Evolutionary conservation across 176 grass and related monocot species (phyloP).

Genomic region (Alopecurus myosuroides): DNA sequence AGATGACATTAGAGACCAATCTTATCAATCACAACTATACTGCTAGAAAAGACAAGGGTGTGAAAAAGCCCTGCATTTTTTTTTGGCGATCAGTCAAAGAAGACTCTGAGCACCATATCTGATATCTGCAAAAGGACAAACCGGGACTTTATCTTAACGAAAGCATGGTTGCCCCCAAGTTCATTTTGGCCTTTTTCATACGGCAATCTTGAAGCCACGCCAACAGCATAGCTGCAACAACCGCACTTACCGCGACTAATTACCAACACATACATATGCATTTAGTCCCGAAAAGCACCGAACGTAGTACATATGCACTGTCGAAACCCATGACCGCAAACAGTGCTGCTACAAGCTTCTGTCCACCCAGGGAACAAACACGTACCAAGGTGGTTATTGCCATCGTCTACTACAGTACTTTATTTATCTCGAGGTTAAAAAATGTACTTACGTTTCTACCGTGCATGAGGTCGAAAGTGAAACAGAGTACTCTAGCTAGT

Average conservation of each 20-base stretch:
- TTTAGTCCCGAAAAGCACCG: neutral
- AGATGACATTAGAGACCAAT: neutral
- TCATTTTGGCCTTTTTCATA: neutral
- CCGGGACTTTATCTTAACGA: slow-evolving; percentile 13
- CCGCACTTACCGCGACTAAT: slow-evolving; percentile 21
- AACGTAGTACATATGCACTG: neutral
- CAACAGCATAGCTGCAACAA: slow-evolving; percentile 39
- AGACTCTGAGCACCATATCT: slow-evolving; percentile 13
- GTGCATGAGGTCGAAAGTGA: neutral
- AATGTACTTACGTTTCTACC: neutral
- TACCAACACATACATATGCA: slow-evolving; percentile 28
- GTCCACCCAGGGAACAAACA: neutral
- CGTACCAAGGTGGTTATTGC: neutral
- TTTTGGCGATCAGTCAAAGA: neutral
- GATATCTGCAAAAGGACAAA: neutral
- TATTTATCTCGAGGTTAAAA: neutral
- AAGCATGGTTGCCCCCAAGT: neutral
- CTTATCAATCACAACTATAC: neutral
- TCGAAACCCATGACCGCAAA: neutral
- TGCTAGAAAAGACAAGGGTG: neutral
- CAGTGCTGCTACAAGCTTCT: neutral
- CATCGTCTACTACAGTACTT: neutral
- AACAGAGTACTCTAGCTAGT: neutral
- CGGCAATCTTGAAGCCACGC: slow-evolving; percentile 25
- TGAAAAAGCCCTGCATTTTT: neutral